These are phyloP conservation scores for Chloromonas sp. DNA, from an alignment of 163 green algal species.

Conservation along the genomic window DNA sequence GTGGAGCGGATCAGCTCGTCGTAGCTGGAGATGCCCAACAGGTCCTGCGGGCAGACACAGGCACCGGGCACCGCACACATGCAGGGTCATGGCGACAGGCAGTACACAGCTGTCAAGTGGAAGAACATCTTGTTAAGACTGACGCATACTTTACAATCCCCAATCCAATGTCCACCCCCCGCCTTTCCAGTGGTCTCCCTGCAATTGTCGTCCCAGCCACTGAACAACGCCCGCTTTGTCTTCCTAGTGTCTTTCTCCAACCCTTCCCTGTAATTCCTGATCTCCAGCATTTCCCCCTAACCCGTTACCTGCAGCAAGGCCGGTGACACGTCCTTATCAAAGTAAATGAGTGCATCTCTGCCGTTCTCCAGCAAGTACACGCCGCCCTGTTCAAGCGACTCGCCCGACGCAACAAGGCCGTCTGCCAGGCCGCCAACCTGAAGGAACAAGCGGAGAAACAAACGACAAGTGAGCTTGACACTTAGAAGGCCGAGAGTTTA, in stretches of 20 bases:
- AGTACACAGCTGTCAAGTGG: not conserved
- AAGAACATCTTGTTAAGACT: not conserved
- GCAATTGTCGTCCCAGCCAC: too few relatives aligned
- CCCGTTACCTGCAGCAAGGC: slow-evolving; percentile 35
- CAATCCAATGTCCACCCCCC: not conserved
- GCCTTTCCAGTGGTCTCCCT: not conserved
- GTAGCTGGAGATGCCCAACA: slow-evolving; percentile 54
- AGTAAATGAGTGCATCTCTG: slow-evolving; percentile 53
- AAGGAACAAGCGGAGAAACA: not conserved
- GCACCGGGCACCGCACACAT: not conserved
- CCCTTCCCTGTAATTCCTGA: not conserved
- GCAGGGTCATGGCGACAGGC: not conserved
- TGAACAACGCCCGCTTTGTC: too few relatives aligned
- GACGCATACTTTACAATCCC: not conserved
- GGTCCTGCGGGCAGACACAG: slow-evolving; percentile 14
- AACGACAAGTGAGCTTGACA: not conserved
- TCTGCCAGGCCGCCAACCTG: slow-evolving; percentile 1
- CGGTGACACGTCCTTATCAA: slow-evolving; percentile 50
- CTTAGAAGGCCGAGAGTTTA: too few relatives aligned
- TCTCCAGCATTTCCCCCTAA: not conserved
- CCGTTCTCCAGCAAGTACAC: slow-evolving; percentile 93
- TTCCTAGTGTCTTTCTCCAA: not conserved
- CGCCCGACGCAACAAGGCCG: not conserved
- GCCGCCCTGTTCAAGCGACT: slow-evolving; percentile 62
- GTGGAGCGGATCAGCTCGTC: slow-evolving; percentile 17